A percentile compares a stretch with the other conserved stretches of the same genome.
Conservation (phyloP, 306 rosid genomes). For the Bauhinia variegata region DNA sequence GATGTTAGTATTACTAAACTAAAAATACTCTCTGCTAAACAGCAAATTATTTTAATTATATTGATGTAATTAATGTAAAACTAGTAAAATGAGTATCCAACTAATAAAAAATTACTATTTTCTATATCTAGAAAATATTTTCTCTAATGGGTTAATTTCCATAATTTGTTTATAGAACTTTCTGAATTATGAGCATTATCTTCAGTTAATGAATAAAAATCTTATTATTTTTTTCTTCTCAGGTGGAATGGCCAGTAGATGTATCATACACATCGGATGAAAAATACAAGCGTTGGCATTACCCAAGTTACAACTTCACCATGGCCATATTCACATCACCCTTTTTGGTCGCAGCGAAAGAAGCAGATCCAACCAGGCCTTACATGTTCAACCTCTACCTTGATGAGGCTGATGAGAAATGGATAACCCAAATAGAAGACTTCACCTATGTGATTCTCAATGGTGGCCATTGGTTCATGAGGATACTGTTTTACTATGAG, state of each 20-base stretch:
- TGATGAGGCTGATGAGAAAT: constrained; percentile 72
- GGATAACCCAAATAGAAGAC: constrained; percentile 60
- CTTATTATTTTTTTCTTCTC: not conserved
- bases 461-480: constrained; percentile 83
- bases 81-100: too few species aligned
- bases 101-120: too few species aligned
- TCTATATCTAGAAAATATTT: too few species aligned
- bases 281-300: constrained; percentile 66
- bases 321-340: constrained; percentile 80
- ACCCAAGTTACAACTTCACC: constrained; percentile 83
- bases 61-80: too few species aligned
- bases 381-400: constrained; percentile 67
- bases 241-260: constrained; percentile 89
- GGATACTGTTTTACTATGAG: constrained; percentile 62
- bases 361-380: constrained; percentile 52
- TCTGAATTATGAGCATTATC: not conserved
- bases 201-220: not conserved
- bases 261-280: constrained; percentile 60
- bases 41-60: too few species aligned
- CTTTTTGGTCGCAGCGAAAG: constrained; percentile 65
- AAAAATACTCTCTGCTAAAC: too few species aligned
- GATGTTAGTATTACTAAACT: too few species aligned
- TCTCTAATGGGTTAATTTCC: too few species aligned
- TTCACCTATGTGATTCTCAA: constrained; percentile 69
- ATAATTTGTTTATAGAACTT: too few species aligned